Evolutionary conservation across 2,329 filamentous ascomycete genomes (phyloP).

Genomic region (Phaeophleospora eucalypticola): DNA sequence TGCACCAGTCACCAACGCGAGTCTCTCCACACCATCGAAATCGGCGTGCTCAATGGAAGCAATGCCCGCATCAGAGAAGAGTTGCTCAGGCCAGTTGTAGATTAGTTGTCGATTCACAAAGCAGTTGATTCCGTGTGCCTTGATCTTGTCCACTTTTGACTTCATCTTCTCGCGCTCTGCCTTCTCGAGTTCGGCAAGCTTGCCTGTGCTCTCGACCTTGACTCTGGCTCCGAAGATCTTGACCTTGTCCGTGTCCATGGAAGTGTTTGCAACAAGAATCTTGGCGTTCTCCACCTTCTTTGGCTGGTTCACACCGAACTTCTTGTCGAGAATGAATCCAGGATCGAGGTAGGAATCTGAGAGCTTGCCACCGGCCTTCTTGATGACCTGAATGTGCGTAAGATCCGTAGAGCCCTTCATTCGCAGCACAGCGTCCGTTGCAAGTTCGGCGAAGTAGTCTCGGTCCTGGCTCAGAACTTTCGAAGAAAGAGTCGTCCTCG

Average conservation of each 20-base stretch:
- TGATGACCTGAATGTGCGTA: conserved; percentile 98
- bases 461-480: conserved; percentile 95
- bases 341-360: conserved; percentile 97
- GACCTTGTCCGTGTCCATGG: conserved; percentile 99
- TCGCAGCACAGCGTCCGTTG: conserved; percentile 84
- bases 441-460: conserved; percentile 83
- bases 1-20: conserved; percentile 91
- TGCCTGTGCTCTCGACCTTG: conserved; percentile 93
- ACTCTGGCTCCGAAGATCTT: conserved; percentile 98
- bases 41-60: conserved; percentile 98
- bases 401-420: conserved; percentile 88
- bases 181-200: conserved; percentile 97
- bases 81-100: conserved; percentile 99
- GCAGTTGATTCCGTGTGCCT: conserved; percentile 98
- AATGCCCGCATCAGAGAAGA: conserved; percentile 96
- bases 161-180: conserved; percentile 99
- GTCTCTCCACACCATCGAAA: conserved; percentile 93
- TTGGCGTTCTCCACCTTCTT: conserved; percentile 97
- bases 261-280: conserved; percentile 95
- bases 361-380: conserved; percentile 96
- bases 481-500: conserved; percentile 90
- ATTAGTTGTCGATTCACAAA: conserved; percentile 99
- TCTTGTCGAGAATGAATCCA: conserved; percentile 98
- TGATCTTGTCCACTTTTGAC: conserved; percentile 98
- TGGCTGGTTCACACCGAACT: conserved; percentile 97